Percentiles rank a stretch among this genome's conserved stretches.
Evolutionary conservation across 2,329 filamentous ascomycete species (phyloP).

Genomic region (Neurospora sp.): DNA sequence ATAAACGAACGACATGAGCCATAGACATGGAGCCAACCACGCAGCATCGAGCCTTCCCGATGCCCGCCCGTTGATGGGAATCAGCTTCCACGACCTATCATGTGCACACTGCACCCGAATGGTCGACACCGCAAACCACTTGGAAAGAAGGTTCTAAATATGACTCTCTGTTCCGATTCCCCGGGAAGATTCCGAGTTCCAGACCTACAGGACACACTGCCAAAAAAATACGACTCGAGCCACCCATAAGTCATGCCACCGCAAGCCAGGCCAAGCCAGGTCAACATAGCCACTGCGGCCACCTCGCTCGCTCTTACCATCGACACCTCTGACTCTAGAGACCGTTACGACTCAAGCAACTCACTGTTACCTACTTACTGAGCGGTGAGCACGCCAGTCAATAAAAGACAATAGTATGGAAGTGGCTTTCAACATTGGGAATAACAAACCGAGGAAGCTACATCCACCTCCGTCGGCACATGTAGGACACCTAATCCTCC

Average conservation of each 20-base stretch:
- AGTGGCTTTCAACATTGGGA: background rate
- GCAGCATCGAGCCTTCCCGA: background rate
- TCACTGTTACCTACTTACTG: background rate
- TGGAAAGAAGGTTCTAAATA: background rate
- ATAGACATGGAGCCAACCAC: background rate
- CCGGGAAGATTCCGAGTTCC: background rate
- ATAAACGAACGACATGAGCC: background rate
- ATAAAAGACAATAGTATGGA: background rate
- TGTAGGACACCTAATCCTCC: background rate
- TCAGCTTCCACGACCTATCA: no score
- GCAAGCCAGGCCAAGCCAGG: background rate
- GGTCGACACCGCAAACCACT: background rate
- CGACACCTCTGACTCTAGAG: background rate
- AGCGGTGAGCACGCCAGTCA: background rate
- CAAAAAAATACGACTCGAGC: no score
- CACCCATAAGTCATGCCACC: background rate
- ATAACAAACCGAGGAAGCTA: background rate
- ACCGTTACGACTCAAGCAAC: background rate
- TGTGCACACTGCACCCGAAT: background rate
- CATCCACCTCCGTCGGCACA: background rate
- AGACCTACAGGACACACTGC: no score
- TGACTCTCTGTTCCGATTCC: background rate
- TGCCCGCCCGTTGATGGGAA: background rate
- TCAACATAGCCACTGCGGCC: background rate
- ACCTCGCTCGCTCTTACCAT: background rate